Conservation (phyloP, 2,329 filamentous ascomycete genomes). For the Phaeosphaeria sp. region DNA sequence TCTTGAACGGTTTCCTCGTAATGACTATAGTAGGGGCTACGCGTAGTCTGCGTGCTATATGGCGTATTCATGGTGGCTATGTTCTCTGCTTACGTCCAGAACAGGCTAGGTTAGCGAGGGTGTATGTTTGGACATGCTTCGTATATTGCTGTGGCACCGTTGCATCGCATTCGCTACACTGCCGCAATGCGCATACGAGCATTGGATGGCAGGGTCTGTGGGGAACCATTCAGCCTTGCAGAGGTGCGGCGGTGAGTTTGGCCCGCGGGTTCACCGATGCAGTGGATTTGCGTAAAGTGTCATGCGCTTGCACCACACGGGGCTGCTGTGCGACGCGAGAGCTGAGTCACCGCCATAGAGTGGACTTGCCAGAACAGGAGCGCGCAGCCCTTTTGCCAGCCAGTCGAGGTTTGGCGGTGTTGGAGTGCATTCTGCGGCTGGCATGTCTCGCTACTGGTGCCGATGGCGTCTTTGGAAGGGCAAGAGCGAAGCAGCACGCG, state of each 20-base stretch:
- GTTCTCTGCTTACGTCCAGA: background rate
- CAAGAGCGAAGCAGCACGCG: background rate
- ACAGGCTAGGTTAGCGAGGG: background rate
- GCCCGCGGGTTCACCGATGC: conserved; percentile 5
- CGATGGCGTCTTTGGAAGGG: background rate
- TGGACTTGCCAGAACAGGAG: conserved; percentile 15
- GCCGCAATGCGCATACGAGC: conserved; percentile 13
- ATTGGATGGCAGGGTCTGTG: conserved; percentile 6
- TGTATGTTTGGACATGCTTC: conserved; percentile 6
- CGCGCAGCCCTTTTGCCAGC: conserved; percentile 10
- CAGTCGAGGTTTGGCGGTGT: background rate
- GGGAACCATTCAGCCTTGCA: conserved; percentile 17
- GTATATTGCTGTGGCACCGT: conserved; percentile 10
- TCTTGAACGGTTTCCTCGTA: too few relatives aligned
- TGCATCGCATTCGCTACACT: conserved; percentile 18
- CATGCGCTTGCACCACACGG: conserved; percentile 13
- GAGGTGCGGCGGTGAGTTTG: conserved; percentile 24
- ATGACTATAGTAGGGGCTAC: background rate
- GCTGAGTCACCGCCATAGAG: conserved; percentile 17
- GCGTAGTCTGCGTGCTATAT: background rate
- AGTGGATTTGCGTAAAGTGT: conserved; percentile 12
- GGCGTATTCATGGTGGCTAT: conserved; percentile 7
- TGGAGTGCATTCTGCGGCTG: background rate
- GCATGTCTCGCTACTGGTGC: background rate
- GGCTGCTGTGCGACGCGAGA: conserved; percentile 20